Base-by-base conservation (phyloP, 2,329 filamentous ascomycete genomes). In the Trichocomaceae sp. region DNA sequence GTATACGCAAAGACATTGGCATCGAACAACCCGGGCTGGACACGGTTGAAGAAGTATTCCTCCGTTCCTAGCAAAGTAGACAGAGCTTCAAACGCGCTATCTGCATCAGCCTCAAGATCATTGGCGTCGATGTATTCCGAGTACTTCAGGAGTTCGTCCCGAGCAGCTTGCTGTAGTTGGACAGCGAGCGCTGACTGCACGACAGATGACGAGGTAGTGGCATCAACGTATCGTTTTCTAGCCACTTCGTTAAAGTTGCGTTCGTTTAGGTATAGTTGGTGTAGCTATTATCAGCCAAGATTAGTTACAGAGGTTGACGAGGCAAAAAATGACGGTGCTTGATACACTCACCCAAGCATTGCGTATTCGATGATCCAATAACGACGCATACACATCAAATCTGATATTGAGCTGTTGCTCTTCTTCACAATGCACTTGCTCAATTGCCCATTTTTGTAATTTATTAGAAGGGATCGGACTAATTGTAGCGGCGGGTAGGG, bases 1-100 rank as follows among this genome's bases (percentile, higher is more conserved):
- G 88, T 91, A 70, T 96, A 99, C 3, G 90, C 85, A 72, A 96
- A 97, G 2, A 97, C 82, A 52, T 83, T 84, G 6, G 92, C 91
- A 72, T 99, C 93, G 62, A 97, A 92, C 22, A 92, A 66, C 0
- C 84, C 83, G 0, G 92, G 89, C 15, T 70, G 67, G 29, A 69
- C 50, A 55, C 69, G 66, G 4, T 75, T 78, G 64, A 85, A 86
- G 68, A 87, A 88, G 76, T 83, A 86, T 17, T 73, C 63, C 37
- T 83, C 70, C 0, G 79, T 69, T 1, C 78, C 83, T 9, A 89
- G 72, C 8, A 86, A 64, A 19, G 70, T 75, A 2, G 82, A 81
- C 8, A 89, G 70, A 1, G 85, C 83, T 39, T 77, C 73, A 57
- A 87, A 83, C 0, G 85, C 85, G 51, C 81, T 79, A 22, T 76